These are phyloP conservation scores for Lasiodiplodia hormozganensis DNA, from an alignment of 2,329 filamentous ascomycete species.

Conservation along the genomic window DNA sequence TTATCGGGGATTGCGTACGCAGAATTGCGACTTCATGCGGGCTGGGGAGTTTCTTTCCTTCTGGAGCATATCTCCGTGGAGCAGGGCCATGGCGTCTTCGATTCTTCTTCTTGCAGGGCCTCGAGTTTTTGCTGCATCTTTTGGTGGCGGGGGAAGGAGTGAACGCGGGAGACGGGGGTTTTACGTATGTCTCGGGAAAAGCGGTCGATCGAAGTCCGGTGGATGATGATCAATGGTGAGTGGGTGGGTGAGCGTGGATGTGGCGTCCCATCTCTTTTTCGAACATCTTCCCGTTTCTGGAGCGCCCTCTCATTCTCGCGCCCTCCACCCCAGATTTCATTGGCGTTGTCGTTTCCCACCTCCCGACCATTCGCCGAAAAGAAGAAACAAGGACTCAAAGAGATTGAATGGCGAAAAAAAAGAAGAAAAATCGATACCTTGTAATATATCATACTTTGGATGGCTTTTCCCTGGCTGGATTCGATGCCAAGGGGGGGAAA, in stretches of 20 bases:
- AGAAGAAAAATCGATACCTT: slow-evolving; percentile 7
- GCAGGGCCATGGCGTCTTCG: background rate
- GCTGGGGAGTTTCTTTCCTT: background rate
- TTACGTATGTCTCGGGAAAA: background rate
- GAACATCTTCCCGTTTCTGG: background rate
- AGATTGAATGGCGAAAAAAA: slow-evolving; percentile 1
- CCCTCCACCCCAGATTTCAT: background rate
- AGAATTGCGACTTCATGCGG: background rate
- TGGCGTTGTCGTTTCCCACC: background rate
- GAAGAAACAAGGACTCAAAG: background rate
- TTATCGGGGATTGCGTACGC: background rate
- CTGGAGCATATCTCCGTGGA: background rate
- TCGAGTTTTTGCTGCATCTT: background rate
- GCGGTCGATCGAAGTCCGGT: background rate
- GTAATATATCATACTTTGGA: slow-evolving; percentile 1
- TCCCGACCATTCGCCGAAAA: background rate
- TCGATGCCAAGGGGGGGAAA: background rate
- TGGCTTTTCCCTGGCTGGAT: background rate
- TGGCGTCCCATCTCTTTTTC: background rate
- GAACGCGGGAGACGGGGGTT: background rate
- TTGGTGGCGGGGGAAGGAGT: background rate
- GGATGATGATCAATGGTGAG: background rate
- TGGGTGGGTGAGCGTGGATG: background rate
- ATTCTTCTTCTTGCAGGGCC: background rate
- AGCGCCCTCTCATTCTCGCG: background rate